These are phyloP conservation scores for Trichoderma erinaceum DNA, from an alignment of 495 filamentous ascomycete genomes.

Conservation along the genomic window DNA sequence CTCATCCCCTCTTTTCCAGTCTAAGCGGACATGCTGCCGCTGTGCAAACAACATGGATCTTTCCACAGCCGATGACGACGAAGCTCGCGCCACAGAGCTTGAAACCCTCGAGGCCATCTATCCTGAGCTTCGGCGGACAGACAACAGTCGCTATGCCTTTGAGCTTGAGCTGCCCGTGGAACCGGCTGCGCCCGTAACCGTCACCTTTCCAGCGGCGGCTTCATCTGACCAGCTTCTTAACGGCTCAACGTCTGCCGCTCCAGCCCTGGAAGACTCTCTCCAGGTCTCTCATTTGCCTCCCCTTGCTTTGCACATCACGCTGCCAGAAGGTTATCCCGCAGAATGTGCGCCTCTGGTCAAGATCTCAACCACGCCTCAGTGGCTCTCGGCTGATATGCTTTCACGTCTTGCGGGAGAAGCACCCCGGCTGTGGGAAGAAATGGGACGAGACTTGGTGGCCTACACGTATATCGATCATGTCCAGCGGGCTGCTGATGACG, in stretches of 20 bases:
- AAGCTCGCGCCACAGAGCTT: constrained; percentile 73
- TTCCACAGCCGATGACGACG: constrained; percentile 36
- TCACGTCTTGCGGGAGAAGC: constrained; percentile 55
- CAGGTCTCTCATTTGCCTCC: constrained; percentile 70
- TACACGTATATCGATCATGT: constrained; percentile 84
- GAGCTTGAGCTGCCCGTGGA: constrained; percentile 67
- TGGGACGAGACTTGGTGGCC: constrained; percentile 67
- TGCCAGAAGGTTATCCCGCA: constrained; percentile 73
- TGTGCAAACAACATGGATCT: not conserved
- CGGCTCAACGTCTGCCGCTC: constrained; percentile 14
- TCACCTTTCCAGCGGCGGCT: constrained; percentile 56
- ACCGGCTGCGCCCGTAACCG: constrained; percentile 59
- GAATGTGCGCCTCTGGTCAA: constrained; percentile 57
- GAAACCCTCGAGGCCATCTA: constrained; percentile 81
- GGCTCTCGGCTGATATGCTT: constrained; percentile 60
- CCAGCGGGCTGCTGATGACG: constrained; percentile 69
- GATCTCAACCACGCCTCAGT: constrained; percentile 59
- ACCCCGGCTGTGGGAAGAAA: constrained; percentile 70
- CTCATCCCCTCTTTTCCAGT: not conserved
- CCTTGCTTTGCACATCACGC: constrained; percentile 57
- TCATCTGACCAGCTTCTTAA: constrained; percentile 31
- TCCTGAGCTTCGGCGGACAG: constrained; percentile 60
- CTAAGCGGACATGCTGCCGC: constrained; percentile 1
- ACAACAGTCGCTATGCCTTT: constrained; percentile 58
- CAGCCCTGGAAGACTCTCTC: constrained; percentile 47